Evolutionary conservation across 345 rosid genomes (phyloP).

Genomic region (Ceriops decandra): DNA sequence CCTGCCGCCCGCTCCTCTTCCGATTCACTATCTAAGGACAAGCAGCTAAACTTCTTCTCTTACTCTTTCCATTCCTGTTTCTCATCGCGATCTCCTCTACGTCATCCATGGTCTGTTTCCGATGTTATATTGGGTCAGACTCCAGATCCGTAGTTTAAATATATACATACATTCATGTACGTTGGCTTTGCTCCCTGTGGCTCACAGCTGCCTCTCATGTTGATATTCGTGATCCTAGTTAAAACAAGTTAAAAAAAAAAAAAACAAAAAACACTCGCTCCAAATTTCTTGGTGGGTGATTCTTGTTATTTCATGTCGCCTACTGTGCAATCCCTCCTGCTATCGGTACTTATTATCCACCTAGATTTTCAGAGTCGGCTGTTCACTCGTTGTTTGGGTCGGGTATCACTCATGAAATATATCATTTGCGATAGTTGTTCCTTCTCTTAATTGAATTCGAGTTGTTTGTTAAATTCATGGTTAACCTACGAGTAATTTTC

Average conservation of each 20-base stretch:
- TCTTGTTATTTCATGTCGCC: constrained; percentile 37
- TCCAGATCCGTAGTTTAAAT: constrained; percentile 22
- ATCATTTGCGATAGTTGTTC: too few relatives aligned
- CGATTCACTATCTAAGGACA: neutral
- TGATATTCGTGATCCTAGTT: neutral
- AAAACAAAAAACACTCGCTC: neutral
- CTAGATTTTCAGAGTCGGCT: too few relatives aligned
- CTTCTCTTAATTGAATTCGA: too few relatives aligned
- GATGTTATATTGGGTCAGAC: constrained; percentile 48
- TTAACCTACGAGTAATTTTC: neutral
- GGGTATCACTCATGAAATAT: too few relatives aligned
- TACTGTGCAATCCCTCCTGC: constrained; percentile 7
- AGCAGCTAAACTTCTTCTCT: constrained; percentile 2
- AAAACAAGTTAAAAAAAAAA: neutral
- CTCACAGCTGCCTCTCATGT: neutral
- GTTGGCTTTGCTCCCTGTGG: neutral
- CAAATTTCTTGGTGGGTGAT: constrained; percentile 17
- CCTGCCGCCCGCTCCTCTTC: neutral
- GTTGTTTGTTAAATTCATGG: too few relatives aligned
- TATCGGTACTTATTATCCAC: constrained; percentile 13
- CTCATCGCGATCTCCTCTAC: constrained; percentile 15
- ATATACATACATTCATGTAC: neutral
- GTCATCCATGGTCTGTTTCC: neutral
- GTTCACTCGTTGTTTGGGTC: too few relatives aligned
- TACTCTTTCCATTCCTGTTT: constrained; percentile 9